phyloP scores from a whole-genome alignment of 176 grass and related monocot genomes.

The Melocanna baccifera region DNA sequence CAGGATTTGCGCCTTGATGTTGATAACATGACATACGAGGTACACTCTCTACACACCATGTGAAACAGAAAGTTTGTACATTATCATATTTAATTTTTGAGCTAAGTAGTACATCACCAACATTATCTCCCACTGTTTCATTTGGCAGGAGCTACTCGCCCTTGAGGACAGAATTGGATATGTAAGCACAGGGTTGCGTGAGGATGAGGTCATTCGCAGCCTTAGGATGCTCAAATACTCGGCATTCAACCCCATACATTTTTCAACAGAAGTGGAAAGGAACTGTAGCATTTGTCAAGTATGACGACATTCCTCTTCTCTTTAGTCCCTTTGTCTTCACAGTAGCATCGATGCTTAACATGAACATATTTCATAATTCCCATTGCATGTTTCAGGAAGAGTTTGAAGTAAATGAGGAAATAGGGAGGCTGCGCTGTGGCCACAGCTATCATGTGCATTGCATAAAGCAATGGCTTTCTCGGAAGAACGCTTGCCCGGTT shows the following conservation, averaged over 20 bases:
- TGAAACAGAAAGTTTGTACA: not conserved
- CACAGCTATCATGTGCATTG: constrained; percentile 84
- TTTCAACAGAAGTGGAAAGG: constrained; percentile 49
- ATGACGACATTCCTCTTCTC: not conserved
- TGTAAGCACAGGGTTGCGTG: constrained; percentile 82
- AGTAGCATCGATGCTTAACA: not conserved
- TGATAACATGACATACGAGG: constrained; percentile 95
- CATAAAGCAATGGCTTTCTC: constrained; percentile 92
- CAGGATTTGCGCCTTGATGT: constrained; percentile 88
- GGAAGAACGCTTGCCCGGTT: constrained; percentile 89
- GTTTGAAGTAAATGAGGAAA: constrained; percentile 59
- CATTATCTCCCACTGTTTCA: not conserved
- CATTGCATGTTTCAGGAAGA: constrained; percentile 61
- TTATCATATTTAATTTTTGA: not conserved
- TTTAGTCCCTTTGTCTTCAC: not conserved
- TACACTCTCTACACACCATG: not conserved
- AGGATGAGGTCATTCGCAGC: constrained; percentile 60
- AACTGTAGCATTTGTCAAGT: constrained; percentile 92
- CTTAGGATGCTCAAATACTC: constrained; percentile 57
- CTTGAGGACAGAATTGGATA: constrained; percentile 82
- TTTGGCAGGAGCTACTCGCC: constrained; percentile 68
- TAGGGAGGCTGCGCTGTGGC: constrained; percentile 71
- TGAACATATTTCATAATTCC: not conserved
- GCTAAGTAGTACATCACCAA: not conserved
- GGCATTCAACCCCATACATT: constrained; percentile 45